These are phyloP conservation scores for Agrocybe praecox DNA, from an alignment of 768 basidiomycete species.

Conservation along the genomic window DNA sequence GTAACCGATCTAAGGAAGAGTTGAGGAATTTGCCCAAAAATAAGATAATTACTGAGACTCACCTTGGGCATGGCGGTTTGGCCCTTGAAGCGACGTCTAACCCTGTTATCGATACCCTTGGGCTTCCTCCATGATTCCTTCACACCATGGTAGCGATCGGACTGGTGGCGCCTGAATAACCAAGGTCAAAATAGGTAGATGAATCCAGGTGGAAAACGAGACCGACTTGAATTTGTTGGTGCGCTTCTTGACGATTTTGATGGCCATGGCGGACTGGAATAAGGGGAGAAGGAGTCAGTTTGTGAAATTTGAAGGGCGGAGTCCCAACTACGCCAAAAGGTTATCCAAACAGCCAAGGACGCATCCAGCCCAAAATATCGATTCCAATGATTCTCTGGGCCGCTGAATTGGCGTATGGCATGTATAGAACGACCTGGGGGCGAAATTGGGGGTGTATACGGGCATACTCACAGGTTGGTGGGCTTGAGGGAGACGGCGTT, in stretches of 20 bases:
- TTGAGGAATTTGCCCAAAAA: neutral
- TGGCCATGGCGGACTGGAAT: conserved; percentile 46
- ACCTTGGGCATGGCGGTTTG: conserved; percentile 97
- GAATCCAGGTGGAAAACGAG: neutral
- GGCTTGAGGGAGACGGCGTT: conserved; percentile 52
- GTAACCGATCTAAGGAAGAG: conserved; percentile 67
- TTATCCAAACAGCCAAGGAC: conserved; percentile 25
- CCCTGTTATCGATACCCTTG: conserved; percentile 99
- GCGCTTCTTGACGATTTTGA: conserved; percentile 92
- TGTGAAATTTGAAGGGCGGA: conserved; percentile 12
- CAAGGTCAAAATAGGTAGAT: conserved; percentile 2
- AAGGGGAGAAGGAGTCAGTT: conserved; percentile 13
- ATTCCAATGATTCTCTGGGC: conserved; percentile 18
- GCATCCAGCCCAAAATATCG: conserved; percentile 37
- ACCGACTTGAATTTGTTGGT: conserved; percentile 95
- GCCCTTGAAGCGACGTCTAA: conserved; percentile 93
- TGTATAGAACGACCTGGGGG: conserved; percentile 17
- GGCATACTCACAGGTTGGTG: conserved; percentile 55
- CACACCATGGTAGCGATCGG: conserved; percentile 94
- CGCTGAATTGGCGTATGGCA: conserved; percentile 1
- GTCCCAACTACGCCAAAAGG: conserved; percentile 22
- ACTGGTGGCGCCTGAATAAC: conserved; percentile 86
- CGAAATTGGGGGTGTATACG: conserved; percentile 11
- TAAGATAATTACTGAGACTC: conserved; percentile 20
- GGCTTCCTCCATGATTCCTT: conserved; percentile 99